phyloP scores from a whole-genome alignment of 257 asterid species.

The Verbascum thapsus region DNA sequence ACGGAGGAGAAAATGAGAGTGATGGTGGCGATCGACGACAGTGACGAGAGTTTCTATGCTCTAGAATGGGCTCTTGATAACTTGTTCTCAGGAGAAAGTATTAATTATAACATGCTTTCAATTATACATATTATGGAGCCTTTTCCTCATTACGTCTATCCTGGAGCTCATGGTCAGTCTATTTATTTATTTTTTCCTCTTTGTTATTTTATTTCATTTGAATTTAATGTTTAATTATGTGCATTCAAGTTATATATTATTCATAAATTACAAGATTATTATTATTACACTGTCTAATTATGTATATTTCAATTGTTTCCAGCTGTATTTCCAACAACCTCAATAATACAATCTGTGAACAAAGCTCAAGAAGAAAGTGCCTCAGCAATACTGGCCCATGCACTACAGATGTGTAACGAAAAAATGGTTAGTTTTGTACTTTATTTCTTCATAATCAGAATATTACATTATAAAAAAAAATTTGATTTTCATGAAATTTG shows the following conservation, averaged over 20 bases:
- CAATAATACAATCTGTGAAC: conserved; percentile 33
- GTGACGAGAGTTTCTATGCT: conserved; percentile 43
- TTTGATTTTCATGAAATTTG: too few species aligned
- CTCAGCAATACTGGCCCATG: conserved; percentile 31
- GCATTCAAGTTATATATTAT: too few species aligned
- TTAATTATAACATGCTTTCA: conserved; percentile 4
- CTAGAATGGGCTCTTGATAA: conserved; percentile 42
- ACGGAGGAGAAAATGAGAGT: conserved; percentile 27
- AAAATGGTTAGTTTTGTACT: conserved; percentile 27
- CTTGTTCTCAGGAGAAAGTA: not conserved
- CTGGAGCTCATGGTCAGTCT: conserved; percentile 35
- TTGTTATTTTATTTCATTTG: not conserved
- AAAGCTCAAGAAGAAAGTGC: conserved; percentile 44
- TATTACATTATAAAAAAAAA: too few species aligned
- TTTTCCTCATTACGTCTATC: conserved; percentile 40
- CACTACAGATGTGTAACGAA: conserved; percentile 36
- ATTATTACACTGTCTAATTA: too few species aligned
- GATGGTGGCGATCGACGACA: conserved; percentile 43
- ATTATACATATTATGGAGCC: conserved; percentile 44
- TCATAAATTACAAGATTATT: too few species aligned
- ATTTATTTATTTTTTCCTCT: not conserved
- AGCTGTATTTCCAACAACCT: conserved; percentile 39
- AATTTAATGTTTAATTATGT: too few species aligned
- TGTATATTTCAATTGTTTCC: not conserved
- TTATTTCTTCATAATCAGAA: not conserved